Evolutionary conservation across 441 rosid genomes (phyloP), one percentile per base, ranked within the genome.

Genomic region (Adansonia madagascariensis): DNA sequence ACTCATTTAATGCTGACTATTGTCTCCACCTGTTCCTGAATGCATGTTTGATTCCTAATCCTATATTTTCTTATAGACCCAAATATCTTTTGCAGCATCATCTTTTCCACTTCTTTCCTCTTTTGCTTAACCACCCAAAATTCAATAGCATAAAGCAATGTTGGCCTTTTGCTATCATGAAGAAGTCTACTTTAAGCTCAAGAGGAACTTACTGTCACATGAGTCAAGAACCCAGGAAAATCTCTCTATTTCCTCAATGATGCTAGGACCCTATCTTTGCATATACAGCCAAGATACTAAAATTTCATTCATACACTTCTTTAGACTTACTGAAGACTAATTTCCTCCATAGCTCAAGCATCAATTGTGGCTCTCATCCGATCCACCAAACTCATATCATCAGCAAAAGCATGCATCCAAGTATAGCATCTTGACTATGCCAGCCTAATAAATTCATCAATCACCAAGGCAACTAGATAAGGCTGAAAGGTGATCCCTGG

Each of bases 161-260:
- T 11, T 60, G 24, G 61, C 4, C 46, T 52, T 52, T 70, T 15
- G 24, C 60, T 27, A 70, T 49, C 74, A 70, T 50, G 74, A 22
- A 64, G 22, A 70, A 70, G 11, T 52, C 18, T 52, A 24, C 44
- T 46, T 15, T 70, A 31, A 70, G 46, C 24, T 70, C 31, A 70
- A 8, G 46, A 52, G 74, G 24, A 15, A 52, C 24, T 50, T 31
- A 46, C 46, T 15, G 60, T 14, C 44, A 50, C 22, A 50, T 60
- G 3, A 27, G 11, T 68, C 41, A 68, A 46, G 56, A 10, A 55
- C n/a, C n/a, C 39, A 20, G 17, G 22, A 68, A 68, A 69, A 50
- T 24, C n/a, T 27, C 20, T 52, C 41, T 22, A 68, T 20, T 46
- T 68, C 15, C 2, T 8, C n/a, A 5, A 46, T 68, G 56, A 68